Base-by-base conservation (phyloP, 176 grass and related monocot genomes). In the Calamus simplicifolius region DNA sequence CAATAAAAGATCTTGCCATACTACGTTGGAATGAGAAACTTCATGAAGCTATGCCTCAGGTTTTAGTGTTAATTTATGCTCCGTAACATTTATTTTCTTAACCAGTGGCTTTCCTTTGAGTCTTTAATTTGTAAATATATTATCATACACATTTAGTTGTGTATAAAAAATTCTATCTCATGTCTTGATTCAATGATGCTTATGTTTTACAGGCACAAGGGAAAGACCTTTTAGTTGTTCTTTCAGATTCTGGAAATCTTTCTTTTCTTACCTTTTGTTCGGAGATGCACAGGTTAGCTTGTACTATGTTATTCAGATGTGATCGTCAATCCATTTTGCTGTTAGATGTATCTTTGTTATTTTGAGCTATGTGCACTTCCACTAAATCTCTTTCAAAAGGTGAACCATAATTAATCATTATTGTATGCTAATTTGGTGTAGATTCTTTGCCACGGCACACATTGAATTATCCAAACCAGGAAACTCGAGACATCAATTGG, bases 241-340 rank as follows among this genome's bases (percentile, higher is more conserved):
- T 98, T 73, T 98, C 93, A 12, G 93, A 98, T 82, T 98, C 93
- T 51, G 93, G 93, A 70, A 92, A 98, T 66, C 84, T 98, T 59
- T 92, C 93, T 69, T 66, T 98, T 73, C 87, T 97, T 71, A 81
- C 83, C 58, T 92, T 92, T 54, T 91, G 75, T 65, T 80, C 75
- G 68, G 73, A 88, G 75, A 98, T 88, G 87, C 84, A 97, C 62
- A 97, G 93, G 93, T 97, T 70, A 68, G 68, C 74, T 43, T 43
- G 35, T 10, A 13, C 35, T 43, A 43, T 43, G 13, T 43, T 43
- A 7, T 43, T 43, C 1, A 43, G 13, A 12, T 43, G 35, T 43
- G 35, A 43, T 43, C 13, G 35, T 43, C 13, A 43, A 43, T 43
- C 35, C 35, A 43, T 43, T 43, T 43, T 43, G 35, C 35, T 43